phyloP scores from a whole-genome alignment of 1,139 yeast genomes.

The Pichiaceae sp. region DNA sequence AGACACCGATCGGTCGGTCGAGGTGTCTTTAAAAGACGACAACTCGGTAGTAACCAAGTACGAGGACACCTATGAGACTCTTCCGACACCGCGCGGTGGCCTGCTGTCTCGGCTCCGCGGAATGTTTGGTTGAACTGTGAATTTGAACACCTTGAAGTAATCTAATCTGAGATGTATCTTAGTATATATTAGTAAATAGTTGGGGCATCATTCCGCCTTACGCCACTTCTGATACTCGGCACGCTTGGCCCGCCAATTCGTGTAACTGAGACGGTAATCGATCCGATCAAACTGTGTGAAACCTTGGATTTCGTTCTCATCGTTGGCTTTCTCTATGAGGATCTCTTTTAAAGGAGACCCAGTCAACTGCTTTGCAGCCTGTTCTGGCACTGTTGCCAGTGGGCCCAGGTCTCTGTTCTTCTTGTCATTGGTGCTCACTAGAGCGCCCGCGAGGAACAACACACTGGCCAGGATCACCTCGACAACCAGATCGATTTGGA shows the following conservation, averaged over 20 bases:
- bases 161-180: too few species aligned
- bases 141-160: too few species aligned
- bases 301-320: constrained; percentile 36
- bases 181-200: too few species aligned
- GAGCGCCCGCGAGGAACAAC: constrained; percentile 30
- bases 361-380: constrained; percentile 4
- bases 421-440: constrained; percentile 18
- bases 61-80: not conserved
- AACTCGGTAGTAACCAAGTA: constrained; percentile 9
- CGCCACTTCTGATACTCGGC: constrained; percentile 26
- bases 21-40: constrained; percentile 19
- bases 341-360: constrained; percentile 33
- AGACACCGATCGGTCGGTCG: constrained; percentile 15
- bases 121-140: not conserved
- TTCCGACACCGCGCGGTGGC: not conserved
- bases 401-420: constrained; percentile 7
- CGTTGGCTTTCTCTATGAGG: constrained; percentile 38
- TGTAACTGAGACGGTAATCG: constrained; percentile 35
- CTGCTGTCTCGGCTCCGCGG: not conserved
- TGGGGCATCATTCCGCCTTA: not conserved
- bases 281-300: constrained; percentile 35
- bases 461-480: constrained; percentile 36
- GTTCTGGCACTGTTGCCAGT: constrained; percentile 11
- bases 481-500: constrained; percentile 33
- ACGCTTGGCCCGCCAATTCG: constrained; percentile 36